phyloP scores from a whole-genome alignment of 179 eudicot species.

The Carnegiea gigantea region DNA sequence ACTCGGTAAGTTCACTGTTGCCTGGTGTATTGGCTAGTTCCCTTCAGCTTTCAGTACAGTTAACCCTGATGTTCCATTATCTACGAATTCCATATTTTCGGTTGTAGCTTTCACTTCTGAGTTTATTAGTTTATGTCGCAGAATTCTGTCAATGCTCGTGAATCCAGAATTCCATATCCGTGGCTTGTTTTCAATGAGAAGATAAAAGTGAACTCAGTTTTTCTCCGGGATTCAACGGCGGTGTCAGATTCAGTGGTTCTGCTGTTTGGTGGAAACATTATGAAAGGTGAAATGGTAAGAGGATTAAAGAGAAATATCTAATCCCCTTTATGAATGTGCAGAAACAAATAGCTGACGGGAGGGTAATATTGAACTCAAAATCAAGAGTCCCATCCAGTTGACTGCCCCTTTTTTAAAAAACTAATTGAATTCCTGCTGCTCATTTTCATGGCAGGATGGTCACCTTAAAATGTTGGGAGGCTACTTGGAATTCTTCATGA shows the following conservation, averaged over 20 bases:
- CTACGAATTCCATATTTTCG: background rate
- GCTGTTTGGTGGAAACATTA: constrained; percentile 63
- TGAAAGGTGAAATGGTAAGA: constrained; percentile 54
- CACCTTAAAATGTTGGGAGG: constrained; percentile 76
- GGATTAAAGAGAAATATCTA: background rate
- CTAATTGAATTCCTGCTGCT: background rate
- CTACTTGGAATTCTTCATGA: constrained; percentile 70
- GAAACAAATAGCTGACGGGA: background rate
- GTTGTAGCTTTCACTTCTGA: background rate
- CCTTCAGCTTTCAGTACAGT: background rate
- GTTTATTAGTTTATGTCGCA: constrained; percentile 20
- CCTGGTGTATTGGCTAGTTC: background rate
- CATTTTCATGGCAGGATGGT: constrained; percentile 47
- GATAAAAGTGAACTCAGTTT: constrained; percentile 67
- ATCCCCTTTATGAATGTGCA: background rate
- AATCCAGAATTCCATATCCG: constrained; percentile 60
- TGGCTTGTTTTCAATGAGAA: constrained; percentile 81
- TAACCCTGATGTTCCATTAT: background rate
- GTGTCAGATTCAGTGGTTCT: constrained; percentile 68
- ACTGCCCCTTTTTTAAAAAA: background rate
- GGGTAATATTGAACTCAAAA: background rate
- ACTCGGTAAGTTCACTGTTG: constrained; percentile 48
- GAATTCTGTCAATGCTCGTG: constrained; percentile 71
- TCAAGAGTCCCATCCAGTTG: background rate
- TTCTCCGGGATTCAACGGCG: constrained; percentile 73